Evolutionary conservation across 129 eudicot species (phyloP).

Genomic region (Rutidosis leptorrhynchoides): DNA sequence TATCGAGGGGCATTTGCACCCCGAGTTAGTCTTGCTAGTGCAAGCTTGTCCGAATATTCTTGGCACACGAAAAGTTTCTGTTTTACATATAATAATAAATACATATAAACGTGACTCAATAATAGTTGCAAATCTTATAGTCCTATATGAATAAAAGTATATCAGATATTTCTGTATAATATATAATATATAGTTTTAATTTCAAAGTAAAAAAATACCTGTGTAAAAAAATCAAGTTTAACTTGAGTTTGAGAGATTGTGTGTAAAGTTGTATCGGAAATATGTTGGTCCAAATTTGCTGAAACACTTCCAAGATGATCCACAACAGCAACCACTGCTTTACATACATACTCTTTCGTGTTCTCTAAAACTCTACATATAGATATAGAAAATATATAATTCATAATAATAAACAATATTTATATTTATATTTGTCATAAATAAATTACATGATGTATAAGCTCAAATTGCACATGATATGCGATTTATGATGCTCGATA

Average conservation of each 20-base stretch:
- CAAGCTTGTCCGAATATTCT: conserved; percentile 54
- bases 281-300: conserved; percentile 46
- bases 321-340: conserved; percentile 66
- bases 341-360: conserved; percentile 66
- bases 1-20: conserved; percentile 37
- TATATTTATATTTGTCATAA: too few species aligned
- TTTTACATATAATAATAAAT: neutral
- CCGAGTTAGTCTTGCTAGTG: conserved; percentile 42
- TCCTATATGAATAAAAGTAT: neutral
- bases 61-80: conserved; percentile 53
- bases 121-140: neutral
- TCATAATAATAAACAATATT: too few species aligned
- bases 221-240: conserved; percentile 45
- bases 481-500: too few species aligned
- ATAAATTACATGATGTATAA: too few species aligned
- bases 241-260: conserved; percentile 39
- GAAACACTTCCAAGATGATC: conserved; percentile 81
- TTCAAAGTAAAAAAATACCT: too few species aligned
- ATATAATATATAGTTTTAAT: too few species aligned
- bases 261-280: conserved; percentile 27
- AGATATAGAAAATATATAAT: neutral
- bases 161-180: too few species aligned
- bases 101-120: neutral
- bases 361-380: conserved; percentile 51
- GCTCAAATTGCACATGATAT: too few species aligned